Evolutionary conservation across 192 early-diverging fungal species (phyloP).

Genomic region (Backusella luteola): DNA sequence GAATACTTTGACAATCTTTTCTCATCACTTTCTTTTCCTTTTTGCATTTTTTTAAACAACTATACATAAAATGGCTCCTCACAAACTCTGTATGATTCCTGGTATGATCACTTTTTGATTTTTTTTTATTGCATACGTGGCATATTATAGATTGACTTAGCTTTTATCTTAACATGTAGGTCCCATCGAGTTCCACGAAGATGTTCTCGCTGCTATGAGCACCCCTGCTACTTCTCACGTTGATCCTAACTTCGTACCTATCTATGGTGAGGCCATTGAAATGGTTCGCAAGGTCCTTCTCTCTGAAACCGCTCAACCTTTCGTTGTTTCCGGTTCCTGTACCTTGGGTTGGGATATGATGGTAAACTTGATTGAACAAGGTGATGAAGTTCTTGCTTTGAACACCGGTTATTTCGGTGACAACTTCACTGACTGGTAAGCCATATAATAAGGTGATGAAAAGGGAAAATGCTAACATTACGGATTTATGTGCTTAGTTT

Average conservation of each 20-base stretch:
- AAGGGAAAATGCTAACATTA: background rate
- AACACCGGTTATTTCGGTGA: slow-evolving; percentile 97
- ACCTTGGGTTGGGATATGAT: slow-evolving; percentile 97
- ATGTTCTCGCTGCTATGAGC: slow-evolving; percentile 80
- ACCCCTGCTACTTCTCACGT: slow-evolving; percentile 96
- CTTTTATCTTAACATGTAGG: slow-evolving; percentile 42
- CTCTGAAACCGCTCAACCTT: slow-evolving; percentile 83
- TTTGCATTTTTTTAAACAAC: background rate
- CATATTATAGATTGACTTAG: background rate
- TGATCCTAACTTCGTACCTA: slow-evolving; percentile 82
- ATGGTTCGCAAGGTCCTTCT: slow-evolving; percentile 77
- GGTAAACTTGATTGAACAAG: slow-evolving; percentile 89
- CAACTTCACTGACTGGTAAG: slow-evolving; percentile 88
- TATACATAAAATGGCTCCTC: slow-evolving; percentile 29
- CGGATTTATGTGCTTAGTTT: slow-evolving; percentile 47
- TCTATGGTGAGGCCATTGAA: slow-evolving; percentile 84
- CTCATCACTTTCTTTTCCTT: slow-evolving; percentile 4
- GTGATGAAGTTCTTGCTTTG: slow-evolving; percentile 84
- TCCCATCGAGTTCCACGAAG: slow-evolving; percentile 92
- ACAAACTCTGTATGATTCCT: slow-evolving; percentile 93
- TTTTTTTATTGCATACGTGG: background rate
- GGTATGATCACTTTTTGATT: slow-evolving; percentile 43
- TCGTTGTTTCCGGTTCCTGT: slow-evolving; percentile 93
- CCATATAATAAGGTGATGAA: background rate
- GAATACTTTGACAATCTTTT: slow-evolving; percentile 3